These are phyloP conservation scores for Lanmaoa rubissima DNA, from an alignment of 768 basidiomycete genomes.

Conservation along the genomic window DNA sequence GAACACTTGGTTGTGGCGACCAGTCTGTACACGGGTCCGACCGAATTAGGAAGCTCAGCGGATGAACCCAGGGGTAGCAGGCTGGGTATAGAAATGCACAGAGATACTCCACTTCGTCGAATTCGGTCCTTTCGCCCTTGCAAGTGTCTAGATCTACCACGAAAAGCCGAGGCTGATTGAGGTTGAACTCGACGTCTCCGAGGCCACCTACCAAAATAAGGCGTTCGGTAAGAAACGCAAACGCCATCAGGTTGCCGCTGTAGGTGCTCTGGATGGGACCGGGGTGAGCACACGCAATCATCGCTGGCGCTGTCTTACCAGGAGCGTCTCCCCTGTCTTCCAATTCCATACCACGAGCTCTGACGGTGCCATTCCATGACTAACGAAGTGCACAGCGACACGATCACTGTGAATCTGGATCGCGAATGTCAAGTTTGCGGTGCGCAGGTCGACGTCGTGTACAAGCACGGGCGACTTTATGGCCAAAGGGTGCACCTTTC, in stretches of 20 bases:
- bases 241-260: conserved; percentile 37
- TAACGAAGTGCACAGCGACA: conserved; percentile 49
- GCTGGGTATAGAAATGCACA: conserved; percentile 44
- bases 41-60: conserved; percentile 43
- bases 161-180: conserved; percentile 29
- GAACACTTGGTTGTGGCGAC: conserved; percentile 33
- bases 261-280: conserved; percentile 21
- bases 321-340: conserved; percentile 50
- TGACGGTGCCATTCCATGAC: conserved; percentile 33
- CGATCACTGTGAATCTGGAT: conserved; percentile 57
- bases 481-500: conserved; percentile 46
- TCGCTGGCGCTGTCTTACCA: conserved; percentile 39
- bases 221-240: conserved; percentile 42
- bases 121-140: conserved; percentile 25
- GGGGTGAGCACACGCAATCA: neutral
- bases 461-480: conserved; percentile 33
- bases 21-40: conserved; percentile 54
- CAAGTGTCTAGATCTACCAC: conserved; percentile 43
- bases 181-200: conserved; percentile 18
- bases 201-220: conserved; percentile 38
- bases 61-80: conserved; percentile 26
- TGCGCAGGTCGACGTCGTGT: conserved; percentile 19
- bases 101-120: conserved; percentile 33
- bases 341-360: conserved; percentile 66
- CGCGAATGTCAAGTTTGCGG: conserved; percentile 35